phyloP scores from a whole-genome alignment of 2,329 filamentous ascomycete species.

The Fusarium cyanostomum region DNA sequence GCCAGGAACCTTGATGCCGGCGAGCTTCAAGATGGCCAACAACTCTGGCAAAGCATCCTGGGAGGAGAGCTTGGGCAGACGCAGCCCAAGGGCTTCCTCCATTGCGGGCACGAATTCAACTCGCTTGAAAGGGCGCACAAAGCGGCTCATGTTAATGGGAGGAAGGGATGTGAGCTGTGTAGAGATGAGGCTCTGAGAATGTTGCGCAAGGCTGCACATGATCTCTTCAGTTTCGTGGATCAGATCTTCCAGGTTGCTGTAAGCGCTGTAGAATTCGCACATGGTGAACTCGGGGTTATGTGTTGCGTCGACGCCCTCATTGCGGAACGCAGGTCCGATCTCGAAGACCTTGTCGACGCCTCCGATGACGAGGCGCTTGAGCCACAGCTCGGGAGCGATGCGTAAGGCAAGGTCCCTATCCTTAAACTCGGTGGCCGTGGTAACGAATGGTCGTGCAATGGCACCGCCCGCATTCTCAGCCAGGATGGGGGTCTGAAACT shows the following conservation, averaged over 20 bases:
- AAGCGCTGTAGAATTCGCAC: slow-evolving; percentile 95
- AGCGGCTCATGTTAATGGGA: slow-evolving; percentile 58
- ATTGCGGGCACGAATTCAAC: slow-evolving; percentile 86
- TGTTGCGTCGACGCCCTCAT: slow-evolving; percentile 89
- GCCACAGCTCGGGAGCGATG: slow-evolving; percentile 93
- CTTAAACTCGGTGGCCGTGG: slow-evolving; percentile 78
- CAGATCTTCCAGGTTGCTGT: slow-evolving; percentile 78
- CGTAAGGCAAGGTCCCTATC: slow-evolving; percentile 78
- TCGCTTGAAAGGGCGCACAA: slow-evolving; percentile 66
- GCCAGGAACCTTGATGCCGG: slow-evolving; percentile 71
- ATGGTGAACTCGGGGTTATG: slow-evolving; percentile 98
- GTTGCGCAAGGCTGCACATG: slow-evolving; percentile 66
- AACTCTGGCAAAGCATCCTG: slow-evolving; percentile 68
- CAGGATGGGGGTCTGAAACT: slow-evolving; percentile 92
- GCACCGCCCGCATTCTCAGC: slow-evolving; percentile 87
- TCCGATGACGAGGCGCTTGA: slow-evolving; percentile 90
- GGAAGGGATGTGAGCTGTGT: slow-evolving; percentile 58
- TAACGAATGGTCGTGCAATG: slow-evolving; percentile 85
- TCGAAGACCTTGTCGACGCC: slow-evolving; percentile 92
- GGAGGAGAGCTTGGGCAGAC: slow-evolving; percentile 70
- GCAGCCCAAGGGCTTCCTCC: slow-evolving; percentile 71
- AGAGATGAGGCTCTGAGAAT: slow-evolving; percentile 58
- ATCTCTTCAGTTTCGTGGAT: slow-evolving; percentile 80
- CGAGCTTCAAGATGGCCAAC: slow-evolving; percentile 62
- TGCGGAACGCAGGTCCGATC: slow-evolving; percentile 90